Evolutionary conservation across 2,329 filamentous ascomycete genomes (phyloP), one percentile per base, ranked within the genome.

Genomic region (Cordyceps tenuipes): DNA sequence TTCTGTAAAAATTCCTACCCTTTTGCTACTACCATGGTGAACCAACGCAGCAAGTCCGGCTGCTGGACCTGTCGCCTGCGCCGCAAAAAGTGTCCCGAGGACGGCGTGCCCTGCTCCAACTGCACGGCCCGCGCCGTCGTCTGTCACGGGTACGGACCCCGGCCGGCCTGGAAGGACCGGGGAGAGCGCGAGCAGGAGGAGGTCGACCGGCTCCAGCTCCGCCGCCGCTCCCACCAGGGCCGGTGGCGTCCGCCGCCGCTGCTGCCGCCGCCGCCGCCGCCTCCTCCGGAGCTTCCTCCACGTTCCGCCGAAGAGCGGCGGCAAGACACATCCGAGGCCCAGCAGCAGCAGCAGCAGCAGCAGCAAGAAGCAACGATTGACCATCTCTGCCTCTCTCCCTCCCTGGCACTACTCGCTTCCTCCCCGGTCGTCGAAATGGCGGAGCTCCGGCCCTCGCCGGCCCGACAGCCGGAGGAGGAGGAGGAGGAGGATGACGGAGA

Each of bases 61-160:
- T 61, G 59, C 54, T 61, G 59, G 59, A 61, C 53, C 3, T 61
- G 59, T 31, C 59, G 59, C 12, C 59, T 61, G 6, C 47, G 59
- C 5, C 21, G 54, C 34, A 53, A 53, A 13, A 53, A 53, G 21
- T 53, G 50, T 13, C 15, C 15, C 5, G 50, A 53, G 13, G 23
- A 61, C 21, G 59, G 59, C 2, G 5, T 19, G 17, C 59, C 59
- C 0, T 61, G 59, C 19, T 47, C 53, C 53, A 57, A 58, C 4
- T 61, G 59, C 26, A 34, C 23, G 29, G 4, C 19, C 0, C 15
- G 46, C 2, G 54, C 46, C 15, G 44, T 61, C 12, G 13, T 57
- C 1, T 61, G 59, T 31, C 59, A 61, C 29, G 59, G 59, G 10
- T 61, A 61, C 19, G 59, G 59, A 1, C 59, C 59, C 1, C 23